Evolutionary conservation across 805 yeast species (phyloP), one percentile per base, ranked within the genome.

Genomic region (Pichia nakasei): DNA sequence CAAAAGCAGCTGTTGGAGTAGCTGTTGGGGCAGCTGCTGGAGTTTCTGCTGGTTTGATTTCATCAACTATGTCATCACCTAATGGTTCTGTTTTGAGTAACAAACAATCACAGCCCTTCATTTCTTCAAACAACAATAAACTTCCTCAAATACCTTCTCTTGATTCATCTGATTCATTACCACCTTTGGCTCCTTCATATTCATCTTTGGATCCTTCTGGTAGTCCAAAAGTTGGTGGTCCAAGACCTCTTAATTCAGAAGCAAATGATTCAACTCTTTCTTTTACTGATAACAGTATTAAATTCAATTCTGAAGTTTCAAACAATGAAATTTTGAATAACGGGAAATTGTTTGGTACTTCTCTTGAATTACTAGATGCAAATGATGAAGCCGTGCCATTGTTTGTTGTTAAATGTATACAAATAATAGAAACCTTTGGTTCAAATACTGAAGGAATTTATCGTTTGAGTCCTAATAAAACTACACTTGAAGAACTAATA

Each of bases 361-460:
- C 95, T 1, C 70, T 93, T n/a, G 94, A 83, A 46, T 65, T 86
- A 37, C 78, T 88, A 18, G 82, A 80, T 48, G 79, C 74, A 52
- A 96, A 94, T 49, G 91, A 88, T 43, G 95, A 86, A 51, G 82
- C 85, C 61, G 96, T 93, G 5, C 99, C 99, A 1, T 73, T 83
- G 17, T 76, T 93, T 39, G 98, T 93, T 11, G 80, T 82, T 50
- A 85, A 82, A 57, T 89, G 97, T 69, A 84, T 91, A 41, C 82
- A 80, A 50, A 82, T 89, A 8, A 80, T 93, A 31, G 97, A 93
- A 57, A 73, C 72, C 35, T 80, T 83, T 59, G 99, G 99, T 2
- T 60, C 83, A 33, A 82, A 85, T 41, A 68, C 85, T 29, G 97
- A 88, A 59, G 97, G 97, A 0, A 81, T 93, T 31, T 93, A 93